Evolutionary conservation across 768 basidiomycete genomes (phyloP).

Genomic region (Neoboletus brunneissimus): DNA sequence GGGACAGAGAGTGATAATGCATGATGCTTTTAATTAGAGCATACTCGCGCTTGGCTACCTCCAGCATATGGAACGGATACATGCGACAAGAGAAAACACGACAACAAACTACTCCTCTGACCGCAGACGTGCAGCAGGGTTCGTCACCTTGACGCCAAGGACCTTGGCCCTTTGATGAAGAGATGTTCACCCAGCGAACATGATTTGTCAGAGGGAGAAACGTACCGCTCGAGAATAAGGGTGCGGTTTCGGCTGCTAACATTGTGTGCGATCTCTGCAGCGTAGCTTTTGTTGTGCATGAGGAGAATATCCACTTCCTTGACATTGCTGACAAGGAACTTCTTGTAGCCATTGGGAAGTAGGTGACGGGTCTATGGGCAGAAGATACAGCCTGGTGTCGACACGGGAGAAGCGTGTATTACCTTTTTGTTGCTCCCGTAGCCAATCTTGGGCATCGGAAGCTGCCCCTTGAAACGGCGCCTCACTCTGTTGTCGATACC

Average conservation of each 20-base stretch:
- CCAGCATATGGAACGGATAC: constrained; percentile 52
- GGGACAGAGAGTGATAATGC: constrained; percentile 5
- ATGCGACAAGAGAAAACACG: constrained; percentile 36
- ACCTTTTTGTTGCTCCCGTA: constrained; percentile 86
- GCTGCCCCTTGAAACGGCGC: constrained; percentile 92
- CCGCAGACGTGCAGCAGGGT: constrained; percentile 87
- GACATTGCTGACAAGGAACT: constrained; percentile 91
- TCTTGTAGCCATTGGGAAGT: constrained; percentile 94
- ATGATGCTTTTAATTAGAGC: constrained; percentile 33
- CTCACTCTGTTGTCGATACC: constrained; percentile 99
- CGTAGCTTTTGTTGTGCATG: constrained; percentile 97
- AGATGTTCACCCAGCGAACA: constrained; percentile 7
- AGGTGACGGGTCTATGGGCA: constrained; percentile 78
- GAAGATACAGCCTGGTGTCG: constrained; percentile 2
- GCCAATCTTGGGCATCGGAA: constrained; percentile 89
- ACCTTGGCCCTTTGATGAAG: constrained; percentile 63
- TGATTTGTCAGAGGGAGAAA: constrained; percentile 14
- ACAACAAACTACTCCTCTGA: constrained; percentile 77
- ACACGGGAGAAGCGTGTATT: constrained; percentile 21
- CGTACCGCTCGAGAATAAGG: constrained; percentile 80
- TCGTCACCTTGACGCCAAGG: constrained; percentile 90
- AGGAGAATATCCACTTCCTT: constrained; percentile 92
- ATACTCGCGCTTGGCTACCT: constrained; percentile 50
- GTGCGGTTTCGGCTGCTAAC: constrained; percentile 96
- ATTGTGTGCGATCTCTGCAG: constrained; percentile 95